A percentile compares a stretch with the other conserved stretches of the same genome.
Conservation (phyloP, 2,329 filamentous ascomycete species). For the Fusarium papillatum region DNA sequence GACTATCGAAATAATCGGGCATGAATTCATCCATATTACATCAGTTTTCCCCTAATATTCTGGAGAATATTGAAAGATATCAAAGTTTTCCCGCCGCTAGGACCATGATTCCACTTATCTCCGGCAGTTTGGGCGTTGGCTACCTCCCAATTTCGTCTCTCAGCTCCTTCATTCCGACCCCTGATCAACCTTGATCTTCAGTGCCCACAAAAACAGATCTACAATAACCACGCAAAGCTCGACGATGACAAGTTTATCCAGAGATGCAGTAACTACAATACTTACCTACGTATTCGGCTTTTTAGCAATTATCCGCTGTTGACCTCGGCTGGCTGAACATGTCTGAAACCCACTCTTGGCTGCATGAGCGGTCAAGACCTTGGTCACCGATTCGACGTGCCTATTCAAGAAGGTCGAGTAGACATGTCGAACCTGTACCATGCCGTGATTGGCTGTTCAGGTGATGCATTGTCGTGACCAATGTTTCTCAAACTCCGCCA, state of each 20-base stretch:
- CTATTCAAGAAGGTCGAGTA: conserved; percentile 32
- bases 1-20: conserved; percentile 8
- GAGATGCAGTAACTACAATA: neutral
- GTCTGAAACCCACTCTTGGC: conserved; percentile 30
- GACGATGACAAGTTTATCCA: conserved; percentile 5
- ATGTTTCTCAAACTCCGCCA: neutral
- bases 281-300: neutral
- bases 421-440: neutral
- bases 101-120: conserved; percentile 3
- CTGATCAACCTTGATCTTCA: conserved; percentile 8
- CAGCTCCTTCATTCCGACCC: conserved; percentile 16
- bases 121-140: conserved; percentile 15
- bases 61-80: neutral
- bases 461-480: neutral
- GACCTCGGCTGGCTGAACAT: conserved; percentile 14
- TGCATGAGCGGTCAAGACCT: conserved; percentile 29
- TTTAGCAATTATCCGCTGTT: neutral
- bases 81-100: conserved; percentile 2
- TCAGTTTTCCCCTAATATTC: neutral
- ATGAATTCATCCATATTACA: conserved; percentile 5
- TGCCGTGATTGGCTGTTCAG: conserved; percentile 4
- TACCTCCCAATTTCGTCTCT: conserved; percentile 37
- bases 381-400: conserved; percentile 24
- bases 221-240: conserved; percentile 5
- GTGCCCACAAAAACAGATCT: conserved; percentile 11